Base-by-base conservation (phyloP, 192 early-diverging fungal species). In the Mortierella alpina region DNA sequence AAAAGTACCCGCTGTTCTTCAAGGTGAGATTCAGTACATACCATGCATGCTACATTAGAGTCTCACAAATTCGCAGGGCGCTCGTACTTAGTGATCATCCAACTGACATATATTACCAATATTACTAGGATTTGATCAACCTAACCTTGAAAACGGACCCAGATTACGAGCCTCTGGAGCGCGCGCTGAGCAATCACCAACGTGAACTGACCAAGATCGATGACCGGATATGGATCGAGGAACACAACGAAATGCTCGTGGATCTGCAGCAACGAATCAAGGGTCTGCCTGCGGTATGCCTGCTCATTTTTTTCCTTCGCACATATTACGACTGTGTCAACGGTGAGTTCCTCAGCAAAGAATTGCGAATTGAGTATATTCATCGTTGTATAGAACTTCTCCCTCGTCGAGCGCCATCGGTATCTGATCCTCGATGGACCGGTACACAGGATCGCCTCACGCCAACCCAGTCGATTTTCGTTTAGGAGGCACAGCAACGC, bases 1-100 rank as follows among this genome's bases (percentile, higher is more conserved):
- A 77, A 61, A 86, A 86, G 59, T 86, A 86, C 56, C 85, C 85
- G 8, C 71, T 86, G 49, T 83, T 86, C 49, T 84, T 86, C 74
- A 83, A 85, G 75, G 84, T 85, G 23, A 42, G 12, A 18, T 51
- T 8, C 12, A 59, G 40, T 31, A 3, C 31, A 31, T 31, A 31
- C n/a, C n/a, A n/a, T n/a, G n/a, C n/a, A n/a, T n/a, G n/a, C n/a
- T n/a, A n/a, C 1, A 3, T 31, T 3, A 31, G 31, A 31, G 31
- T 31, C 31, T 31, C 31, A 31, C 31, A 31, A 31, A 3, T 31
- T 31, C 31, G 31, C 31, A 31, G 31, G 31, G 3, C 31, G 3
- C 3, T 3, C 58, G 1, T 23, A 5, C 31, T 1, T 23, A 2
- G 41, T 41, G 17, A 23, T 41, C 6, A n/a, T 18, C 59, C 47